Base-by-base conservation (phyloP, 2,329 filamentous ascomycete species). In the Hypoxylon sp. region DNA sequence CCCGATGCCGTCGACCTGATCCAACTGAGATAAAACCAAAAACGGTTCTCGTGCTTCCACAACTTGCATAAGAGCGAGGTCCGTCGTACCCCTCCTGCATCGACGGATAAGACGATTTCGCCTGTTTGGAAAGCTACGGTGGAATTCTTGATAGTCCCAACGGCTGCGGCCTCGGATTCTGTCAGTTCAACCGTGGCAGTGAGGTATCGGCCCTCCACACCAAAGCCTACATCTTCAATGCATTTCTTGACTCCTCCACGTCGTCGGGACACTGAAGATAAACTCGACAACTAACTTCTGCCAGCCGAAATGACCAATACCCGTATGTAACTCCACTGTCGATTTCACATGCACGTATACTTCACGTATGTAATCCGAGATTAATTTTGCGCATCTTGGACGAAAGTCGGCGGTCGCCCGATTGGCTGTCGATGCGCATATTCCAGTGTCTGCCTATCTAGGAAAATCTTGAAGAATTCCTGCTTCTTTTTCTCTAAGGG, bases 401-500 rank as follows among this genome's bases (percentile, higher is more conserved):
- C 76, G 10, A 78, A 80, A 3, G 73, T 72, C 0, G 84, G 84
- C 0, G 80, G 81, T 28, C 80, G 79, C n/a, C 79, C 72, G 0
- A 85, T 79, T 10, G 83, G 82, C 30, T 83, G 78, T 3, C 76
- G 74, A 64, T 83, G 83, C 43, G 82, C 82, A 17, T 78, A 76
- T 0, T 73, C 75, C 1, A 87, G 75, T 7, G 80, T 83, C 7
- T 79, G 79, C 3, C 79, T 77, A 58, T 87, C 85, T 13, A 87
- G 80, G 69, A 83, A 86, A 65, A 85, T 85, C 71, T 88, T 87
- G 80, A 88, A 87, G 80, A 86, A 86, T 60, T 87, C 84, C 6
- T 79, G 78, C 3, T 79, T 78, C 5, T 69, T 73, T 60, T 81
- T 82, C 14, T 72, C 75, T 0, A 73, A 60, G 41, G 78, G 75